These are phyloP conservation scores for Coccomyxa sp. DNA, from an alignment of 139 green algal species.

Conservation along the genomic window DNA sequence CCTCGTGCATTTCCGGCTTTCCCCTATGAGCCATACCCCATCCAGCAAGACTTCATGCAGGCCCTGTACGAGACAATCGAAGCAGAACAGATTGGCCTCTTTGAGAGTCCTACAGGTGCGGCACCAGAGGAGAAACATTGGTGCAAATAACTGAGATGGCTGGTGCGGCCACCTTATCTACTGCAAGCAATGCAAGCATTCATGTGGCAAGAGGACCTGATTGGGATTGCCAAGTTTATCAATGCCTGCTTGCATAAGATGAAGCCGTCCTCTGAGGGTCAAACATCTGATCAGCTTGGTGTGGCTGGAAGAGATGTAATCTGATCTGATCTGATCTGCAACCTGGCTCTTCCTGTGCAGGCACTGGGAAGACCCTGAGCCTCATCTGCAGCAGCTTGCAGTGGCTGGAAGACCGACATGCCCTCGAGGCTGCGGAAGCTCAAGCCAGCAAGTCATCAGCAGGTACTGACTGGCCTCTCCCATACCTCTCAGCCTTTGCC, in stretches of 20 bases:
- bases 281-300: not conserved
- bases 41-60: slow-evolving; percentile 85
- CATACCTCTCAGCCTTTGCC: too few species aligned
- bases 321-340: not conserved
- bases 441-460: too few species aligned
- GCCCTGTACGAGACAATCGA: slow-evolving; percentile 64
- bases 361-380: slow-evolving; percentile 92
- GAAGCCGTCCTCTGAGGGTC: too few species aligned
- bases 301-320: not conserved
- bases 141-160: too few species aligned
- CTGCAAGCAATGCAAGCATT: too few species aligned
- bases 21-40: slow-evolving; percentile 82
- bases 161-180: too few species aligned
- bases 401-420: slow-evolving; percentile 64
- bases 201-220: too few species aligned
- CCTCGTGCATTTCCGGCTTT: slow-evolving; percentile 70
- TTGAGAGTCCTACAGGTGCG: slow-evolving; percentile 94
- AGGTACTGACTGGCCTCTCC: too few species aligned
- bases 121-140: too few species aligned
- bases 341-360: slow-evolving; percentile 22
- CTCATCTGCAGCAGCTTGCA: slow-evolving; percentile 82
- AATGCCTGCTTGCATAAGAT: too few species aligned
- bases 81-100: slow-evolving; percentile 64
- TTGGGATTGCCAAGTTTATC: too few species aligned
- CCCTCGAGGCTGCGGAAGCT: not conserved